Conservation (phyloP, 2,329 filamentous ascomycete genomes). For the Massarina eburnea region DNA sequence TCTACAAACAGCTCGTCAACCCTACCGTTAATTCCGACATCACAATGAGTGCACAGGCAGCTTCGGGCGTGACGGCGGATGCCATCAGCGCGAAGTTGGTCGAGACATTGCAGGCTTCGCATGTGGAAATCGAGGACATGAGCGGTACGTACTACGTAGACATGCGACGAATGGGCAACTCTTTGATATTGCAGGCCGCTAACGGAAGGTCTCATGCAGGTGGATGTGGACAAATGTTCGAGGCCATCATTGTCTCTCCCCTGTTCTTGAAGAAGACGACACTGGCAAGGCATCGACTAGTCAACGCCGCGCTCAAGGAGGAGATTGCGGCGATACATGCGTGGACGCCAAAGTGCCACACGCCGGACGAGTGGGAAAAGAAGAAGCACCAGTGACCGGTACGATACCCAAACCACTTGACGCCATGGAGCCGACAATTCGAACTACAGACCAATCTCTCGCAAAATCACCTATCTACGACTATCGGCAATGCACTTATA, state of each 20-base stretch:
- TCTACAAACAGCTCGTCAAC: slow-evolving; percentile 35
- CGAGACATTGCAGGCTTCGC: slow-evolving; percentile 68
- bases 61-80: slow-evolving; percentile 69
- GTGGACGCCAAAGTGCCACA: slow-evolving; percentile 93
- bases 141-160: slow-evolving; percentile 64
- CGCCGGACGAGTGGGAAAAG: slow-evolving; percentile 83
- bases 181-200: background rate
- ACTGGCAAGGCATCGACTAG: slow-evolving; percentile 81
- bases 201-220: slow-evolving; percentile 48
- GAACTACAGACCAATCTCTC: no score
- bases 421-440: no score
- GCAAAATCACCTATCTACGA: no score
- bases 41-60: slow-evolving; percentile 56
- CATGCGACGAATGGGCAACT: background rate
- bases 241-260: slow-evolving; percentile 65
- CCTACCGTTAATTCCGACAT: slow-evolving; percentile 22
- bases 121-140: slow-evolving; percentile 89
- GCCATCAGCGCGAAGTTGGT: slow-evolving; percentile 69
- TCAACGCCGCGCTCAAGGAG: slow-evolving; percentile 78
- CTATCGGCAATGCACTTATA: no score
- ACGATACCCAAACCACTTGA: no score
- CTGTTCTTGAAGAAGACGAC: slow-evolving; percentile 60
- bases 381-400: slow-evolving; percentile 49
- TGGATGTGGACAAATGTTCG: slow-evolving; percentile 71
- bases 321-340: slow-evolving; percentile 92